A percentile compares a stretch with the other conserved stretches of the same genome.
Evolutionary conservation across 805 yeast genomes (phyloP).

Genomic region (Nakazawaea ernobii): DNA sequence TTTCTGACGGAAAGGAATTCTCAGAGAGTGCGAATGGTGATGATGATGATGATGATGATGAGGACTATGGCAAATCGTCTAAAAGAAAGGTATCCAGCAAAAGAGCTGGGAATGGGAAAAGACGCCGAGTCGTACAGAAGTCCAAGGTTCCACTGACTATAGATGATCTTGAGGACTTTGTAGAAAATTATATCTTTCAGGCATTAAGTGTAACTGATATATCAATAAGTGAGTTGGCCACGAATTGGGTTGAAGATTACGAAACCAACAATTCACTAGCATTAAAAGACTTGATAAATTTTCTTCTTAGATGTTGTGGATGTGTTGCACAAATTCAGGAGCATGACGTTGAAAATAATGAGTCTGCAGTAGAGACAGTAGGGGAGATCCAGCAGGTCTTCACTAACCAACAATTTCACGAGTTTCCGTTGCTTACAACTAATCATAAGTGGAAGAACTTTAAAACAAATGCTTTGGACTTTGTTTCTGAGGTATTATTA

Average conservation of each 20-base stretch:
- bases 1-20: not conserved
- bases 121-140: conserved; percentile 5
- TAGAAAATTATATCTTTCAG: conserved; percentile 42
- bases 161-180: conserved; percentile 36
- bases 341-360: conserved; percentile 70
- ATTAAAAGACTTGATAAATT: conserved; percentile 58
- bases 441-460: conserved; percentile 43
- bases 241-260: conserved; percentile 55
- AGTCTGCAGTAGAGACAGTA: conserved; percentile 67
- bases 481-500: conserved; percentile 46
- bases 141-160: conserved; percentile 18
- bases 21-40: conserved; percentile 8
- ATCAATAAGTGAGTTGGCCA: conserved; percentile 45
- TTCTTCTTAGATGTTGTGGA: conserved; percentile 67
- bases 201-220: conserved; percentile 43
- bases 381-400: conserved; percentile 65
- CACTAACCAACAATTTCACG: conserved; percentile 55
- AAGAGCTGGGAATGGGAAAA: conserved; percentile 12
- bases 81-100: conserved; percentile 15
- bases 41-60: conserved; percentile 19
- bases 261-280: conserved; percentile 38
- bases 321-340: conserved; percentile 59
- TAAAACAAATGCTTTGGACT: conserved; percentile 46
- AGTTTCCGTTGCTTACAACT: conserved; percentile 59
- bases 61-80: conserved; percentile 20